Conservation (phyloP, 805 yeast species). For the Pichia cephalocereana region DNA sequence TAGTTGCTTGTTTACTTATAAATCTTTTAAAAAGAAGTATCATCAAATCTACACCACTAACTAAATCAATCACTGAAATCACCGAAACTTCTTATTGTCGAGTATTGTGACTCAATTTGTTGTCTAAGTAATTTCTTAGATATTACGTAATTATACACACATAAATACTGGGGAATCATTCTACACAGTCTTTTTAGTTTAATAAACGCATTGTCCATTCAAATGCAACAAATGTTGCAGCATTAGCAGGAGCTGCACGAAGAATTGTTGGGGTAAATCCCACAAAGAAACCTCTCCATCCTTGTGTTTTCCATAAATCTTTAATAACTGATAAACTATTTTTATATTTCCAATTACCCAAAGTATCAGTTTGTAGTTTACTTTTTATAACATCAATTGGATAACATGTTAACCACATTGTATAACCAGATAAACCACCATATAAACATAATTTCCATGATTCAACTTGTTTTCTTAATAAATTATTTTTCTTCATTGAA, state of each 20-base stretch:
- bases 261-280: constrained; percentile 90
- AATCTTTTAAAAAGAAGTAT: too few species aligned
- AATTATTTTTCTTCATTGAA: constrained; percentile 40
- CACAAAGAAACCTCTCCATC: constrained; percentile 71
- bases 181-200: constrained; percentile 20
- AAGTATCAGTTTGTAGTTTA: constrained; percentile 68
- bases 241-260: constrained; percentile 98
- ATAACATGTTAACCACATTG: constrained; percentile 77
- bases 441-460: constrained; percentile 78
- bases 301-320: constrained; percentile 46
- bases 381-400: constrained; percentile 92
- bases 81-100: too few species aligned
- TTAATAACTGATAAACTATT: constrained; percentile 51
- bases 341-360: constrained; percentile 49
- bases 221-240: constrained; percentile 90
- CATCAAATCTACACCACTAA: too few species aligned
- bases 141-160: too few species aligned
- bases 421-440: constrained; percentile 89
- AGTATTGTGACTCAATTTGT: too few species aligned
- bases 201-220: constrained; percentile 75
- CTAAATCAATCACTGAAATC: too few species aligned
- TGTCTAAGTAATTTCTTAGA: too few species aligned
- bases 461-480: constrained; percentile 65
- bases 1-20: background rate
- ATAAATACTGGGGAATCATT: too few species aligned